Evolutionary conservation across 2,329 filamentous ascomycete genomes (phyloP).

Genomic region (Bipolaris victoriae): DNA sequence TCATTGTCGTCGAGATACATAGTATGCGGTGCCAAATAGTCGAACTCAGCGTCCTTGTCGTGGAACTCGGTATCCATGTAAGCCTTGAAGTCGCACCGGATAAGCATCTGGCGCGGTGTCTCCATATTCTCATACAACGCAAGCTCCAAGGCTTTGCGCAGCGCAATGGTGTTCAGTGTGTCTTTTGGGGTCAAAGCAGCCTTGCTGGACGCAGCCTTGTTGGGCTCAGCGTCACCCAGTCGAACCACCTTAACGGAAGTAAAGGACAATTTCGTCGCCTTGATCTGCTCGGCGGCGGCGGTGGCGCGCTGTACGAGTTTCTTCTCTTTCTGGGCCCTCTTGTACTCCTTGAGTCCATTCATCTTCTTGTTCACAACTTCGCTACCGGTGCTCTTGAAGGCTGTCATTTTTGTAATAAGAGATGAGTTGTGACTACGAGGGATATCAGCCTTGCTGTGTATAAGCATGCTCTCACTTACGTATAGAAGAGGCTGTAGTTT

Average conservation of each 20-base stretch:
- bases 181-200: too few relatives aligned
- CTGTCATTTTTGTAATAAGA: not conserved
- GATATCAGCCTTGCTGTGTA: not conserved
- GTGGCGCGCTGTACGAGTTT: not conserved
- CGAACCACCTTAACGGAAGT: not conserved
- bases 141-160: conserved; percentile 6
- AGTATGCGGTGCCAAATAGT: too few relatives aligned
- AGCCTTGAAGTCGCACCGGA: not conserved
- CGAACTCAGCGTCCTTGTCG: not conserved
- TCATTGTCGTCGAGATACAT: conserved; percentile 1
- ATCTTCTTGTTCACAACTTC: conserved; percentile 2
- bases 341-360: conserved; percentile 10
- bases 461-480: not conserved
- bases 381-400: too few relatives aligned
- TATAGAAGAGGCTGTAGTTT: not conserved
- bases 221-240: not conserved
- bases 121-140: conserved; percentile 13
- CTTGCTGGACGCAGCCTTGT: not conserved
- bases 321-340: conserved; percentile 15
- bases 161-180: not conserved
- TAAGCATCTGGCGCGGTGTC: conserved; percentile 7
- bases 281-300: not conserved
- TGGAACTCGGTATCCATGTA: conserved; percentile 8
- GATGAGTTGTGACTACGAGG: not conserved
- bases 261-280: not conserved